phyloP scores from a whole-genome alignment of 2,329 filamentous ascomycete species.

The Gyromitra esculenta region DNA sequence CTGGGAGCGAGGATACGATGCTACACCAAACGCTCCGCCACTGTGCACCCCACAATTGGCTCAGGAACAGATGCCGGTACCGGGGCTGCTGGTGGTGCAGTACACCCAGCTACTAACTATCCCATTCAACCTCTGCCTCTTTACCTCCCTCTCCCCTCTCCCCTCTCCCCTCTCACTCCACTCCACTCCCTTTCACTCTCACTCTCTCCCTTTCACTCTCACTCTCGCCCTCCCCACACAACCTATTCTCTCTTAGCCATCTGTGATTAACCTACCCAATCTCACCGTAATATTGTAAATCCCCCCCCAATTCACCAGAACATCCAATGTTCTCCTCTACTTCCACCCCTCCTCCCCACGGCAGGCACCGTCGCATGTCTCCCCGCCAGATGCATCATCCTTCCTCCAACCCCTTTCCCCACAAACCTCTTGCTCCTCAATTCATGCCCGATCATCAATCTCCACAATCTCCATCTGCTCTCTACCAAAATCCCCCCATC shows the following conservation, averaged over 20 bases:
- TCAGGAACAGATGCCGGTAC: neutral
- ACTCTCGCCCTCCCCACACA: neutral
- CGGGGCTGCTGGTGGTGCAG: neutral
- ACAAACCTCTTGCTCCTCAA: slow-evolving; percentile 32
- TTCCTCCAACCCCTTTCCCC: neutral
- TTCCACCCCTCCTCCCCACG: neutral
- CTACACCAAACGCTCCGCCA: neutral
- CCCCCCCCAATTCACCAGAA: no score
- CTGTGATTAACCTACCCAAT: neutral
- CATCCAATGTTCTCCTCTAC: neutral
- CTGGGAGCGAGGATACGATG: neutral
- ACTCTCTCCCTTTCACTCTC: neutral
- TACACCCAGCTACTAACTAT: neutral
- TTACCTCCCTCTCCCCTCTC: neutral
- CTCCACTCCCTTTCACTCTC: neutral
- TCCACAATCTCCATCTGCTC: neutral
- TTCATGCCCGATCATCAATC: slow-evolving; percentile 40
- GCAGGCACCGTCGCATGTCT: neutral
- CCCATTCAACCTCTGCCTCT: neutral
- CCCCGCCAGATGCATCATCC: neutral
- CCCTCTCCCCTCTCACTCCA: neutral
- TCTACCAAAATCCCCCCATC: neutral
- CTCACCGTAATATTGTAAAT: neutral
- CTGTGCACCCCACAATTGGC: no score
- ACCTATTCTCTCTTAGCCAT: neutral